Evolutionary conservation across 768 basidiomycete genomes (phyloP).

Genomic region (Lactifluus pinguis): DNA sequence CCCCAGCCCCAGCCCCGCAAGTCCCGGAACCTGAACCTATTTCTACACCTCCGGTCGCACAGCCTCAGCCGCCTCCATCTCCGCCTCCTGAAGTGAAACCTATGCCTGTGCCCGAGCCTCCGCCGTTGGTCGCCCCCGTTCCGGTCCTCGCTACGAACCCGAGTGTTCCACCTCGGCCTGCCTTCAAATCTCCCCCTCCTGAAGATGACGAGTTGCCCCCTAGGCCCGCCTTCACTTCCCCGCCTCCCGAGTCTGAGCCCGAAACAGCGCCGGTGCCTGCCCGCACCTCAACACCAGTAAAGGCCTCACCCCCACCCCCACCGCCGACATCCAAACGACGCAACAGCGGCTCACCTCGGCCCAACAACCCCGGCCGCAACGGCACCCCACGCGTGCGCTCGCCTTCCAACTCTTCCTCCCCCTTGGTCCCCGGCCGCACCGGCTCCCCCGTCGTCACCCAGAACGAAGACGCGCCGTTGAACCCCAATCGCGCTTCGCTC

Average conservation of each 20-base stretch:
- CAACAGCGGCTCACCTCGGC: slow-evolving; percentile 29
- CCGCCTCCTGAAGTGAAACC: slow-evolving; percentile 3
- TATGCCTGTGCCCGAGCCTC: slow-evolving; percentile 10
- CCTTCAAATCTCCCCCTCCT: slow-evolving; percentile 56
- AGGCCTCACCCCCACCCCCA: slow-evolving; percentile 32
- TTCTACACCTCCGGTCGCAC: slow-evolving; percentile 13
- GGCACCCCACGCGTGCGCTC: slow-evolving; percentile 26
- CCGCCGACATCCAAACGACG: slow-evolving; percentile 51
- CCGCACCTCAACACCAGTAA: slow-evolving; percentile 27
- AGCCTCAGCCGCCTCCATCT: neutral
- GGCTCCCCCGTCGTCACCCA: slow-evolving; percentile 9
- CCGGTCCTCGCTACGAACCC: slow-evolving; percentile 11
- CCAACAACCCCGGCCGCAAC: slow-evolving; percentile 17
- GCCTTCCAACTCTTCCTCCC: slow-evolving; percentile 6
- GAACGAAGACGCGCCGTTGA: slow-evolving; percentile 11
- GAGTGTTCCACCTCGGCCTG: slow-evolving; percentile 31
- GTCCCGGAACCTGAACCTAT: slow-evolving; percentile 23
- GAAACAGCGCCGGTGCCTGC: neutral
- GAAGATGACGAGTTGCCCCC: slow-evolving; percentile 44
- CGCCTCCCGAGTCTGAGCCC: slow-evolving; percentile 23
- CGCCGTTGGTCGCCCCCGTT: slow-evolving; percentile 20
- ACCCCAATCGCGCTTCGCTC: slow-evolving; percentile 8
- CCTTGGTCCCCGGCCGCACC: slow-evolving; percentile 7
- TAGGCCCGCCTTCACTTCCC: slow-evolving; percentile 19
- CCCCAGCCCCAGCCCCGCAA: neutral